Conservation (phyloP, 257 asterid genomes). For the Buddleja alternifolia region DNA sequence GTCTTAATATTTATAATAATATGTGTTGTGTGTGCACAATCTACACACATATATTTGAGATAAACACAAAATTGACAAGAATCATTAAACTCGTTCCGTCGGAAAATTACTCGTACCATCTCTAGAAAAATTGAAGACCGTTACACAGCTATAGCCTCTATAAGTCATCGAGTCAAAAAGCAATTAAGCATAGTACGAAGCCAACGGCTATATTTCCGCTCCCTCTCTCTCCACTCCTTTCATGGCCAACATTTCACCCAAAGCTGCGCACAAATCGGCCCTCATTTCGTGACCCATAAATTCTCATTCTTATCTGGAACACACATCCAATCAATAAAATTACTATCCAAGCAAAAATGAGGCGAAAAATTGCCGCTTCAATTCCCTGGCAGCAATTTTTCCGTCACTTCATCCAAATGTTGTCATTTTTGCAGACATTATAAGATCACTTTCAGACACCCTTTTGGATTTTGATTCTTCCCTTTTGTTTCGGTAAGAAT, state of each 20-base stretch:
- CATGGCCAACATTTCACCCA: slow-evolving; percentile 30
- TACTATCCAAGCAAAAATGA: slow-evolving; percentile 34
- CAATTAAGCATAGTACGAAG: slow-evolving; percentile 32
- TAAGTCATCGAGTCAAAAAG: slow-evolving; percentile 17
- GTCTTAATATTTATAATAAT: too few relatives aligned
- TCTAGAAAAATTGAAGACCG: slow-evolving; percentile 12
- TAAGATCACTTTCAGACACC: slow-evolving; percentile 40
- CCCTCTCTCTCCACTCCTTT: slow-evolving; percentile 28
- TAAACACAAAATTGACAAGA: too few relatives aligned
- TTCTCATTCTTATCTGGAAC: neutral
- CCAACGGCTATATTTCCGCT: slow-evolving; percentile 75
- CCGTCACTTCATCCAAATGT: slow-evolving; percentile 35
- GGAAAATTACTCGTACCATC: too few relatives aligned
- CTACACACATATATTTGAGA: too few relatives aligned
- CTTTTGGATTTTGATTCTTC: slow-evolving; percentile 56
- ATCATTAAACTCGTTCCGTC: too few relatives aligned
- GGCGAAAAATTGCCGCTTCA: slow-evolving; percentile 37
- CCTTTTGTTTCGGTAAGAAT: slow-evolving; percentile 40
- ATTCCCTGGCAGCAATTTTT: slow-evolving; percentile 37
- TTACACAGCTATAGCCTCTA: neutral
- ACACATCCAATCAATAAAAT: too few relatives aligned
- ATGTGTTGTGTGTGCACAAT: too few relatives aligned
- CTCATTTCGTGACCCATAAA: slow-evolving; percentile 30
- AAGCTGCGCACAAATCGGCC: slow-evolving; percentile 43
- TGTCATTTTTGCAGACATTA: slow-evolving; percentile 23